Base-by-base conservation (phyloP, 176 grass and related monocot species). In the Hyparrhenia diplandra region DNA sequence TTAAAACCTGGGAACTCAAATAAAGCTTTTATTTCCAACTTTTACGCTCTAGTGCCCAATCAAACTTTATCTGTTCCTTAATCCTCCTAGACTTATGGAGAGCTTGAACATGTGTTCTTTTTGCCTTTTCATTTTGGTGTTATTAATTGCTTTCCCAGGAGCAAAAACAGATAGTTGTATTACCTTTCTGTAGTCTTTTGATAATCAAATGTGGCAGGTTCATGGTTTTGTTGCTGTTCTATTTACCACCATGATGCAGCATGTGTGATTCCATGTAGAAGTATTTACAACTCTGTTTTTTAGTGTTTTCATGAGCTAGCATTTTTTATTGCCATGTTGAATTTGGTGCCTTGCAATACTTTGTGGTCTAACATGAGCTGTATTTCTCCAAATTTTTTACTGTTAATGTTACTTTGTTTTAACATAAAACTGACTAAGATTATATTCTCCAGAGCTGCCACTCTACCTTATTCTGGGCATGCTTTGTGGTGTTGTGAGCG, bases 391-490 rank as follows among this genome's bases (percentile, higher is more conserved):
- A 27, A 1, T 3, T 40, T 65, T 51, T 67, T 80, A 57, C 1
- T 80, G 31, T 52, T 51, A 78, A 41, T 51, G 12, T 78, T 52
- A 30, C 35, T 23, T 73, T 72, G 27, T 65, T 49, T 46, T 63
- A 61, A 29, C 82, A 75, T 62, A 31, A 45, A 87, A 64, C 81
- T 87, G 17, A 89, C 59, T 71, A 60, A 76, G 37, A 49, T 76
- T 82, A 76, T 82, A 52, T 76, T 61, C 61, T 86, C 83, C 89
- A 97, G 95, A 97, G 83, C 71, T 99, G 64, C 96, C 92, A 51
- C 89, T 95, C n/a, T 95, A 95, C 64, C 92, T 99, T 75, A 99
- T 99, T 74, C 86, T 99, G 71, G 92, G 92, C 67, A 99, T 99
- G 90, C 89, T 99, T 34, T 99, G 96, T 75, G 96, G 96, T 18